Conservation (phyloP, 2,329 filamentous ascomycete species). For the Eurotiales sp. region DNA sequence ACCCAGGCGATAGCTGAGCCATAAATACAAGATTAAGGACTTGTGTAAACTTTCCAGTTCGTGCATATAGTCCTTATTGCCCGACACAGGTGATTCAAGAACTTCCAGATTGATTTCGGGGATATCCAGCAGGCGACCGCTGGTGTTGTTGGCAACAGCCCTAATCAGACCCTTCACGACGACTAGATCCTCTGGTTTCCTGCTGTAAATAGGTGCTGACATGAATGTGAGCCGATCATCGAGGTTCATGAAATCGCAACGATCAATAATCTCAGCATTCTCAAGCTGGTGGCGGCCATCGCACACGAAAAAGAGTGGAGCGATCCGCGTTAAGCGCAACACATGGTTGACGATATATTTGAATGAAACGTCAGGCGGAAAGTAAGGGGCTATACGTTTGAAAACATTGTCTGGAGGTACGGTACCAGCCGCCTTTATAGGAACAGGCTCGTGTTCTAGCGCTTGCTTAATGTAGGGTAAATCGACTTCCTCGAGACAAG, state of each 20-base stretch:
- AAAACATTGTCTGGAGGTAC: constrained; percentile 68
- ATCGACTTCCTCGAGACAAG: constrained; percentile 70
- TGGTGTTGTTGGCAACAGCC: constrained; percentile 64
- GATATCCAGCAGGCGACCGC: constrained; percentile 69
- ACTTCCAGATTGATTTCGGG: constrained; percentile 66
- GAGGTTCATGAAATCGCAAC: constrained; percentile 62
- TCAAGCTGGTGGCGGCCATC: constrained; percentile 58
- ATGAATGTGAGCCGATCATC: constrained; percentile 73
- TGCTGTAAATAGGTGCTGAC: constrained; percentile 62
- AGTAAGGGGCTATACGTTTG: constrained; percentile 74
- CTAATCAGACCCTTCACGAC: constrained; percentile 63
- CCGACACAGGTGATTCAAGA: constrained; percentile 56
- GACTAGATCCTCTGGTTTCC: constrained; percentile 37
- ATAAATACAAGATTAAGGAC: constrained; percentile 78
- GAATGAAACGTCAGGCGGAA: constrained; percentile 75
- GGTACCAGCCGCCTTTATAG: constrained; percentile 68
- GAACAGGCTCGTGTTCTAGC: constrained; percentile 61
- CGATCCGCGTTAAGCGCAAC: constrained; percentile 62
- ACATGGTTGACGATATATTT: constrained; percentile 76
- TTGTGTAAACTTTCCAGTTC: constrained; percentile 76
- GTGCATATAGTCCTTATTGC: constrained; percentile 57
- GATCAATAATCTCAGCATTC: constrained; percentile 72
- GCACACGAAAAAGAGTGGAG: constrained; percentile 68
- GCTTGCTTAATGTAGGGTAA: constrained; percentile 59
- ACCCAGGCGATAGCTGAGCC: constrained; percentile 85